Base-by-base conservation (phyloP, 805 yeast genomes). In the Candida odintsovae region DNA sequence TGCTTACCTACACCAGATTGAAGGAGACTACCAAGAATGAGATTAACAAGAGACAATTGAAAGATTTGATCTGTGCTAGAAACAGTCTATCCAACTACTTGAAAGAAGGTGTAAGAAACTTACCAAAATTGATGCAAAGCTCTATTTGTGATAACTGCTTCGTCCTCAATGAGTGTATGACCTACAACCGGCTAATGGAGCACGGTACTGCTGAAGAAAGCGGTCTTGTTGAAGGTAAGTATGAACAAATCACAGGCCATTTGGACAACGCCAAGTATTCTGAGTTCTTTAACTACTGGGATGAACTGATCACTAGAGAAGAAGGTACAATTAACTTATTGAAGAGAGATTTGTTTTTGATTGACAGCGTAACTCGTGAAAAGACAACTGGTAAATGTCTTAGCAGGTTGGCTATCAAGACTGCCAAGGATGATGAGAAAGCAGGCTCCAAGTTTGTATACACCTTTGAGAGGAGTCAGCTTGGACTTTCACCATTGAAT, bases 1-100 rank as follows among this genome's bases (percentile, higher is more conserved):
- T 89, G 29, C 68, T 94, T 25, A 85, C 85, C 8, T 94, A 90
- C 63, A 82, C 96, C 0, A 81, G 81, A 47, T 70, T 74, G 25
- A 72, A 73, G 38, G 72, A 76, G 35, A 75, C 83, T 22, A 71
- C 76, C 28, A 73, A 77, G 41, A 78, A 81, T 48, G 78, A 80
- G 3, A 70, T 79, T 3, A 66, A 74, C 25, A 61, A 66, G 11
- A 66, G 71, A 11, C 95, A 90, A 47, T 58, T 90, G 37, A 76
- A 82, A 45, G 77, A 83, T 45, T 69, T 92, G 49, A 68, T 94
- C 12, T 82, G 84, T 58, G 71, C 83, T 41, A 70, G 99, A 48
- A 92, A 92, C 58, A 67, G 75, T 35, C 62, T 92, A 1, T 83
- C 95, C 0, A 71, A 69, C 26, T 79, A 68, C 53, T 62, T 86